Conservation (phyloP, 176 grass and related monocot genomes). For the Triticum aestivum region IWGSC_CS_RefSeq_v2.1 NC_057797.1:689520374-689520873, state of each 20-base stretch:
- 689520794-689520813: no score
- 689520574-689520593: not conserved
- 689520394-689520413: not conserved
- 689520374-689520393: not conserved
- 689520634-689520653: not conserved
- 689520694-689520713: no score
- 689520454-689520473: constrained; percentile 3
- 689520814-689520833: no score
- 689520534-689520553: not conserved
- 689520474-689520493: not conserved
- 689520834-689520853: no score
- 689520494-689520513: not conserved
- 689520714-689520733: no score
- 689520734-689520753: no score
- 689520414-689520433: not conserved
- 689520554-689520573: not conserved
- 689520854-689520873: not conserved
- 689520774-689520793: no score
- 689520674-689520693: no score
- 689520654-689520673: not conserved
- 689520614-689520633: not conserved
- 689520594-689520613: not conserved
- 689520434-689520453: not conserved
- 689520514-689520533: not conserved
- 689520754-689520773: no score